A percentile compares a stretch with the other conserved stretches of the same genome.
Conservation (phyloP, 768 basidiomycete genomes). For the Suillus subluteus region DNA sequence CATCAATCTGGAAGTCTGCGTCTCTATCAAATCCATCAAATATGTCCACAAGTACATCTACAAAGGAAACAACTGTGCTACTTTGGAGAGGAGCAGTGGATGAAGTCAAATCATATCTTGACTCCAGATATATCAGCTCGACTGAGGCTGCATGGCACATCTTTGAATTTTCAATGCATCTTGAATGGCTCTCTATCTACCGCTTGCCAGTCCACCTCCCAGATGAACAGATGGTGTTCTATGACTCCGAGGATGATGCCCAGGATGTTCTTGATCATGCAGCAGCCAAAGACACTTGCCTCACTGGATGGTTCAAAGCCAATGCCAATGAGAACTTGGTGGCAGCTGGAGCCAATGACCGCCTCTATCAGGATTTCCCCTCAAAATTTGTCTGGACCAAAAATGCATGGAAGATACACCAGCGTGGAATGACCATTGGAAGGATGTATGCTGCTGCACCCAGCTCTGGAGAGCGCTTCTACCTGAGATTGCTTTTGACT, state of each 20-base stretch:
- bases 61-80: slow-evolving; percentile 49
- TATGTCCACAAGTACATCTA: slow-evolving; percentile 56
- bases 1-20: slow-evolving; percentile 52
- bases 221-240: slow-evolving; percentile 40
- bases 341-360: too few species aligned
- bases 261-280: slow-evolving; percentile 26
- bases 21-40: slow-evolving; percentile 42
- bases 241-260: slow-evolving; percentile 34
- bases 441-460: too few species aligned
- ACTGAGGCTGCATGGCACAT: slow-evolving; percentile 43
- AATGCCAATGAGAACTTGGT: slow-evolving; percentile 16
- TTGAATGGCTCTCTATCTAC: slow-evolving; percentile 39
- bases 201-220: slow-evolving; percentile 47
- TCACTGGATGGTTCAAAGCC: slow-evolving; percentile 38
- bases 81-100: slow-evolving; percentile 34
- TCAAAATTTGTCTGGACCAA: too few species aligned
- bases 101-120: slow-evolving; percentile 42
- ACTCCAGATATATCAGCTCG: slow-evolving; percentile 43
- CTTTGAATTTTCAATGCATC: slow-evolving; percentile 36
- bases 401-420: too few species aligned
- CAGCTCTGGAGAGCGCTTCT: too few species aligned
- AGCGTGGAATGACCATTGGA: too few species aligned
- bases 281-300: slow-evolving; percentile 21
- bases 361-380: too few species aligned
- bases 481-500: too few species aligned